phyloP scores from a whole-genome alignment of 2,329 filamentous ascomycete species.

The Macrophomina phaseolina region DNA sequence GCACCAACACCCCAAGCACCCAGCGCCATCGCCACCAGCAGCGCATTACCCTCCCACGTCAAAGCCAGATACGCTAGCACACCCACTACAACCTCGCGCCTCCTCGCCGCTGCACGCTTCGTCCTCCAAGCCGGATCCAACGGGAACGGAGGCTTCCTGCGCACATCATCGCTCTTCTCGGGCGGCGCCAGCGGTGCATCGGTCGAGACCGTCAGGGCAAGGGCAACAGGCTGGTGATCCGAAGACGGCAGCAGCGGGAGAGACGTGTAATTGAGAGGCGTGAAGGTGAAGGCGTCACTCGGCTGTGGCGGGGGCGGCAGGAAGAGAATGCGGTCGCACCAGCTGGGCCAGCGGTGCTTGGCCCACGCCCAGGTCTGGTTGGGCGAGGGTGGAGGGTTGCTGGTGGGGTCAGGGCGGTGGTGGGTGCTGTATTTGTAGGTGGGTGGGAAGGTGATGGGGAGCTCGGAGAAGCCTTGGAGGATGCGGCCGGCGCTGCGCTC shows the following conservation, averaged over 20 bases:
- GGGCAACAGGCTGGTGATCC: constrained; percentile 84
- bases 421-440: constrained; percentile 85
- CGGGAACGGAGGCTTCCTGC: constrained; percentile 60
- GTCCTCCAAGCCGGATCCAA: constrained; percentile 63
- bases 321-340: constrained; percentile 91
- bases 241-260: constrained; percentile 81
- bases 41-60: constrained; percentile 53
- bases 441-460: constrained; percentile 78
- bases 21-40: constrained; percentile 38
- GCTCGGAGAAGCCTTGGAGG: constrained; percentile 79
- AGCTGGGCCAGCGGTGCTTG: constrained; percentile 82
- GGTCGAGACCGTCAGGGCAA: constrained; percentile 72
- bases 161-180: constrained; percentile 41
- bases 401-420: constrained; percentile 45
- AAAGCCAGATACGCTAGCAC: constrained; percentile 59
- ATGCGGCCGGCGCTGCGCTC: constrained; percentile 73
- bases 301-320: constrained; percentile 47
- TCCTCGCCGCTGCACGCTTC: constrained; percentile 59
- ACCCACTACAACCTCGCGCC: constrained; percentile 66
- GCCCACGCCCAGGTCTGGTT: constrained; percentile 71
- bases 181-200: constrained; percentile 37
- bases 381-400: constrained; percentile 29
- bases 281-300: constrained; percentile 49
- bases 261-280: constrained; percentile 69
- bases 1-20: constrained; percentile 6